Evolutionary conservation across 23 red algal genomes (phyloP).

Genomic region (Gracilaria caudata): DNA sequence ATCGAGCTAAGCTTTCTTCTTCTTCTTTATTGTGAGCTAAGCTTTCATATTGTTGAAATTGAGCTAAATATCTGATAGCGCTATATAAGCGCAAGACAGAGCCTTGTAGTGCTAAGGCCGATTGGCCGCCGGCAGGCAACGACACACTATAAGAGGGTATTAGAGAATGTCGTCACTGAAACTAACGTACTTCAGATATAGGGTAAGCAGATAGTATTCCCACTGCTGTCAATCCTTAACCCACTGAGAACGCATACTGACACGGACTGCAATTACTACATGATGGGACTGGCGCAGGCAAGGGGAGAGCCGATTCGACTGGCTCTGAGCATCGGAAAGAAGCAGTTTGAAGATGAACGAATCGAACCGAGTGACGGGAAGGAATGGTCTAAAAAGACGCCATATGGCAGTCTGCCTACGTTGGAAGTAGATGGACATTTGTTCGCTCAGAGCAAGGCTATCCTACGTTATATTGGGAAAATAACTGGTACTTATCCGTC

Average conservation of each 20-base stretch:
- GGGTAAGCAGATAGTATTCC: neutral
- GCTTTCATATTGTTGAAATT: too few relatives aligned
- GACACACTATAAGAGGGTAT: too few relatives aligned
- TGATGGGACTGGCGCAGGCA: neutral
- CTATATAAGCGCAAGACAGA: too few relatives aligned
- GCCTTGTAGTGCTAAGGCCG: too few relatives aligned
- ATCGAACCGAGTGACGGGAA: neutral
- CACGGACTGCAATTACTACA: too few relatives aligned
- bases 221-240: neutral
- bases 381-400: neutral
- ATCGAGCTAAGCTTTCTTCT: too few relatives aligned
- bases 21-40: too few relatives aligned
- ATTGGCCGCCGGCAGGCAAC: too few relatives aligned
- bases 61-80: too few relatives aligned
- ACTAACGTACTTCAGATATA: neutral
- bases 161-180: neutral
- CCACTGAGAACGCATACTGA: neutral
- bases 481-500: neutral
- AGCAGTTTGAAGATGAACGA: neutral
- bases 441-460: neutral
- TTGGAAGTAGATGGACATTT: neutral
- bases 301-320: neutral
- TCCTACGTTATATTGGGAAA: neutral
- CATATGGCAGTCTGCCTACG: neutral
- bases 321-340: neutral